Percentiles rank a stretch among this genome's conserved stretches.
phyloP scores from a whole-genome alignment of 495 filamentous ascomycete species.

The Bombardia bombarda region DNA sequence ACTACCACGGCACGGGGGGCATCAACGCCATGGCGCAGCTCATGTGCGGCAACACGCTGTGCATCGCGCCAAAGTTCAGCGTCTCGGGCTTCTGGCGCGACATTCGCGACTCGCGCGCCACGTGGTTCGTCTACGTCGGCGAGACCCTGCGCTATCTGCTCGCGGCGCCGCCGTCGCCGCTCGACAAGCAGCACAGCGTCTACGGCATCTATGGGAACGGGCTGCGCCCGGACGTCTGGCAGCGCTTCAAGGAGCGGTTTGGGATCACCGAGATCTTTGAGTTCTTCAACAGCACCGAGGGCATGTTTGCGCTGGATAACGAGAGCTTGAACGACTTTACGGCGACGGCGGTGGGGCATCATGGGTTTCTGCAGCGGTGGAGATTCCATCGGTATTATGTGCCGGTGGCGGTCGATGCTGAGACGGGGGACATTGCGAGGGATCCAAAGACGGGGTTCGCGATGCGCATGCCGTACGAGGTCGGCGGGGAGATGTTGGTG shows the following conservation, averaged over 20 bases:
- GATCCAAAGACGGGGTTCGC: slow-evolving; percentile 61
- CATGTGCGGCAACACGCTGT: slow-evolving; percentile 51
- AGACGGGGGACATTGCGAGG: slow-evolving; percentile 55
- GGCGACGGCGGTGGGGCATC: slow-evolving; percentile 60
- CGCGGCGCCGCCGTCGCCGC: slow-evolving; percentile 53
- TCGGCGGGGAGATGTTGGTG: slow-evolving; percentile 71
- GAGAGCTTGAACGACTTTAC: slow-evolving; percentile 52
- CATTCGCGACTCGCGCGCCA: slow-evolving; percentile 57
- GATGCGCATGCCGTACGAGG: slow-evolving; percentile 50
- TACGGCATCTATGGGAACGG: slow-evolving; percentile 70
- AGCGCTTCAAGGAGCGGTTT: slow-evolving; percentile 57
- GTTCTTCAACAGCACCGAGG: slow-evolving; percentile 62
- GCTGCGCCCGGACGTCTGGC: slow-evolving; percentile 70
- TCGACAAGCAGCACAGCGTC: slow-evolving; percentile 59
- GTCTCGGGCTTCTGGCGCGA: slow-evolving; percentile 69
- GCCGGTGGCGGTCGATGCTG: slow-evolving; percentile 60
- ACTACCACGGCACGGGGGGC: slow-evolving; percentile 71
- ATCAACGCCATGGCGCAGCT: slow-evolving; percentile 48
- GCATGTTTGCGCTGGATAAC: slow-evolving; percentile 52
- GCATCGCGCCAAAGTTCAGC: slow-evolving; percentile 63
- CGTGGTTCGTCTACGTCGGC: slow-evolving; percentile 74
- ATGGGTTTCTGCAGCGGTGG: slow-evolving; percentile 51
- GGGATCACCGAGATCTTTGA: slow-evolving; percentile 47
- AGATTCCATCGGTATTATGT: slow-evolving; percentile 45
- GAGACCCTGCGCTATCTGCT: slow-evolving; percentile 73